These are phyloP conservation scores for Cyberlindnera mississippiensis DNA, from an alignment of 805 yeast species.

Conservation along the genomic window DNA sequence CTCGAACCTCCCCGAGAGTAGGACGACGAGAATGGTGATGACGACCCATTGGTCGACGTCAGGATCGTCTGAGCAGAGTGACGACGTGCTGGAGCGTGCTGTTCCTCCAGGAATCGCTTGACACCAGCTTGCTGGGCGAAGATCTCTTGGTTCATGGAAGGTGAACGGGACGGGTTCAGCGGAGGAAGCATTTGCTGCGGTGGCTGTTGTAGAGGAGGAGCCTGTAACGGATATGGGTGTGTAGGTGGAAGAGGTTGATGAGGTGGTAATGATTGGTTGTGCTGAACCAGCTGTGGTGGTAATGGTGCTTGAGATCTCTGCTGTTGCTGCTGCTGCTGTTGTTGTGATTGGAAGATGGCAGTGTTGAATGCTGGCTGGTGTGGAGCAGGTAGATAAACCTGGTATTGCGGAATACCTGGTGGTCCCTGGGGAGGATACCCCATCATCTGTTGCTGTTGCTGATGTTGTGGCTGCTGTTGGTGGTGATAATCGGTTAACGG, in stretches of 20 bases:
- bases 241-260: constrained; percentile 7
- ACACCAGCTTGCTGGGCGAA: constrained; percentile 27
- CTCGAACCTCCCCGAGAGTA: constrained; percentile 34
- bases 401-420: constrained; percentile 7
- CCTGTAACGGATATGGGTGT: constrained; percentile 7
- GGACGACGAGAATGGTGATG: constrained; percentile 32
- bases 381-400: background rate
- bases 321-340: constrained; percentile 13
- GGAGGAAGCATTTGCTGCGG: constrained; percentile 18
- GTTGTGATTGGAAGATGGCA: constrained; percentile 17
- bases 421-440: constrained; percentile 7
- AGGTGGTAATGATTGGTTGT: constrained; percentile 8
- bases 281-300: background rate
- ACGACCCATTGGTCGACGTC: constrained; percentile 22
- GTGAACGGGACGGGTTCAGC: constrained; percentile 18
- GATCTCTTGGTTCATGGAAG: constrained; percentile 24
- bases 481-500: constrained; percentile 1
- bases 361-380: constrained; percentile 20
- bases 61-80: constrained; percentile 28
- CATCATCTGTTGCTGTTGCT: constrained; percentile 2
- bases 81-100: constrained; percentile 26
- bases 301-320: constrained; percentile 12
- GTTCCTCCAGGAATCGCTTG: constrained; percentile 28
- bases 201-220: background rate
- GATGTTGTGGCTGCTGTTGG: background rate